Percentiles rank a stretch among this genome's conserved stretches.
These are phyloP conservation scores for Microsporum canis DNA, from an alignment of 2,329 filamentous ascomycete genomes.

Conservation along the genomic window DNA sequence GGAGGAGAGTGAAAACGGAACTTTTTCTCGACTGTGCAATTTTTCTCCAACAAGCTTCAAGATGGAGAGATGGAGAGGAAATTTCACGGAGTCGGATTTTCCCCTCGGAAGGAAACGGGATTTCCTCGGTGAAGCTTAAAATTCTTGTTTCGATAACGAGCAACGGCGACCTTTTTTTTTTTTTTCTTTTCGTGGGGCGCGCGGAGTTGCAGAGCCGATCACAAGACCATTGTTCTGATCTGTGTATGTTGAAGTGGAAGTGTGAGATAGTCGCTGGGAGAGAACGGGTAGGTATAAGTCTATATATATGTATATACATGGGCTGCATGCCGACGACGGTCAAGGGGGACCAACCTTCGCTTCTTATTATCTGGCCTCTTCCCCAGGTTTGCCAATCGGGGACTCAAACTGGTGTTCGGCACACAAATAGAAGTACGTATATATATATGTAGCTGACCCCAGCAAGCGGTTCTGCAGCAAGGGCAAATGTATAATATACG, in stretches of 20 bases:
- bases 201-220: background rate
- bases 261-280: background rate
- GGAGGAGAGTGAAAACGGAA: constrained; percentile 9
- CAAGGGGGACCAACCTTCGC: background rate
- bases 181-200: background rate
- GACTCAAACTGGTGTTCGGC: background rate
- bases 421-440: too few species aligned
- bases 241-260: background rate
- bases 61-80: constrained; percentile 12
- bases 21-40: background rate
- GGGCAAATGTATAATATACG: background rate
- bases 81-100: constrained; percentile 33
- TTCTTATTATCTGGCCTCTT: background rate
- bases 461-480: constrained; percentile 4
- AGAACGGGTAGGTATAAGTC: background rate
- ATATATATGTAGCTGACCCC: background rate
- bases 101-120: constrained; percentile 27
- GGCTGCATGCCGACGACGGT: background rate
- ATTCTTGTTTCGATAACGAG: background rate
- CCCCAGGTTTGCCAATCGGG: constrained; percentile 1
- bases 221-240: background rate
- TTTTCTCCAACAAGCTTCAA: background rate
- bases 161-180: background rate
- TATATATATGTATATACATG: background rate
- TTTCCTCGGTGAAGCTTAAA: constrained; percentile 6